Base-by-base conservation (phyloP, 2,329 filamentous ascomycete species). In the Trichoderma sp. region DNA sequence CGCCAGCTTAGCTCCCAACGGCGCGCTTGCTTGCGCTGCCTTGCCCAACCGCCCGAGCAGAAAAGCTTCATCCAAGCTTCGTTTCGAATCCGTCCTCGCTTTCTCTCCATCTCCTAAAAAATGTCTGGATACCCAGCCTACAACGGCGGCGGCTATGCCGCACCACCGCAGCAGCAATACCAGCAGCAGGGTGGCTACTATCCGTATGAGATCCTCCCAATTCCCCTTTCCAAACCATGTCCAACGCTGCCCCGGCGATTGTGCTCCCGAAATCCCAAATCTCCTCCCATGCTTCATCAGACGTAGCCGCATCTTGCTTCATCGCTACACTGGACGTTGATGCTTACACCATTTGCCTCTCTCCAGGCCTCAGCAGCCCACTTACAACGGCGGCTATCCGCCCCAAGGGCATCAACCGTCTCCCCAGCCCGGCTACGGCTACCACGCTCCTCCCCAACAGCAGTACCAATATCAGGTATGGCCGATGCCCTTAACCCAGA, bases 391-490 rank as follows among this genome's bases (percentile, higher is more conserved):
- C 76, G 82, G 81, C 71, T 87, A 88, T 77, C 83, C 84, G 69
- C 82, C 84, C 62, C 83, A 81, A 71, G 79, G 79, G 32, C 80
- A 79, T 65, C 86, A 85, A 32, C 85, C 85, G 43, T 85, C 85
- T 57, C 85, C 83, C 59, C 87, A 88, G 76, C 81, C 81, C 12
- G 83, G 83, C 67, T 85, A 84, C 75, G 84, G 82, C 75, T 84
- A 85, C 70, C 78, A 83, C 75, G 79, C 80, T 28, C 80, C 80
- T 68, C 79, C 78, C 53, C 84, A 82, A 74, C 84, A 82, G 72
- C 83, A 84, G 73, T 85, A 86, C 73, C 81, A 81, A 74, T 79
- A 79, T 71, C 79, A 77, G 76, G 77, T 78, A 78, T 66, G 76
- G 30, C 26, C 9, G 32, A 43, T 65, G 3, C 39, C 61, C 43